Conservation (phyloP, 345 rosid species). For the Salix purpurea region DNA sequence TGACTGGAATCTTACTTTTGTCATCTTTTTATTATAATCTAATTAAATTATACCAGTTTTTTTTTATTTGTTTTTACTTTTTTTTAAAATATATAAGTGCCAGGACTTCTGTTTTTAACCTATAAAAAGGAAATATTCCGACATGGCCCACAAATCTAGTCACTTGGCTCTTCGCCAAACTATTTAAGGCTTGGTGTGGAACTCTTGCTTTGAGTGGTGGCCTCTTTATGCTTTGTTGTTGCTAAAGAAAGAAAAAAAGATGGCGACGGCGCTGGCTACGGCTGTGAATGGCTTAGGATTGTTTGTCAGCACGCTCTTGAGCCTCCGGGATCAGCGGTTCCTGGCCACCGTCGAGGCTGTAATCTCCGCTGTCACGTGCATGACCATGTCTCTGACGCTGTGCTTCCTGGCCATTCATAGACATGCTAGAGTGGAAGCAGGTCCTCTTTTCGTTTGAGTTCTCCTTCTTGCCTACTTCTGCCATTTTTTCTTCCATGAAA, state of each 20-base stretch:
- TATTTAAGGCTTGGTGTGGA: background rate
- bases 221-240: background rate
- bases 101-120: too few species aligned
- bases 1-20: too few species aligned
- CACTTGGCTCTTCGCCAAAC: background rate
- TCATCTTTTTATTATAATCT: too few species aligned
- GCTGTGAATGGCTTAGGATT: conserved; percentile 30
- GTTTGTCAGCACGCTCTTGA: conserved; percentile 27
- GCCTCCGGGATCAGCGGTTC: conserved; percentile 35
- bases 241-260: conserved; percentile 5
- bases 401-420: conserved; percentile 38
- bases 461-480: background rate
- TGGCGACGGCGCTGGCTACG: conserved; percentile 36
- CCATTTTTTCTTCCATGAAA: background rate
- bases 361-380: conserved; percentile 27
- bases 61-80: too few species aligned
- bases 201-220: background rate
- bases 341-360: conserved; percentile 22
- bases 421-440: conserved; percentile 21
- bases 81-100: too few species aligned
- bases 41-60: too few species aligned
- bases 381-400: conserved; percentile 34
- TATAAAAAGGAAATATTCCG: too few species aligned
- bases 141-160: too few species aligned
- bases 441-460: conserved; percentile 26